Conservation (phyloP, 345 rosid species). For the Sapria himalayana region DNA sequence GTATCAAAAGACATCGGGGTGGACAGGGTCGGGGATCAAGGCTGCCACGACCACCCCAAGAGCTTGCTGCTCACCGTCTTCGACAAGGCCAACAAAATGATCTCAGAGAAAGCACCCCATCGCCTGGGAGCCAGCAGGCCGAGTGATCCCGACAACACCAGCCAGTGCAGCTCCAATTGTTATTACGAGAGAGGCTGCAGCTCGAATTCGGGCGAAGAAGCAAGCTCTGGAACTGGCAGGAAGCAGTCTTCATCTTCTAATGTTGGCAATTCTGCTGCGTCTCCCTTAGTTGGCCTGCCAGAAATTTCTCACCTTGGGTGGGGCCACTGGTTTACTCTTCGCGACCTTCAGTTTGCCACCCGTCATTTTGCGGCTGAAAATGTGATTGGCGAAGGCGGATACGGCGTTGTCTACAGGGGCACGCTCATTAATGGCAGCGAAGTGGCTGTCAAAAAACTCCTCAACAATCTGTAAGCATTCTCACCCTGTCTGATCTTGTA, state of each 20-base stretch:
- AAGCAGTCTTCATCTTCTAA: slow-evolving; percentile 32
- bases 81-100: slow-evolving; percentile 36
- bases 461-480: slow-evolving; percentile 68
- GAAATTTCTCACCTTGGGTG: slow-evolving; percentile 93
- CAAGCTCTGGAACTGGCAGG: slow-evolving; percentile 44
- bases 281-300: slow-evolving; percentile 82
- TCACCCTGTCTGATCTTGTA: not conserved
- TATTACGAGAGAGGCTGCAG: slow-evolving; percentile 50
- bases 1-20: slow-evolving; percentile 75
- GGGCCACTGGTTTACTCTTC: slow-evolving; percentile 98
- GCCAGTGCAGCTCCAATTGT: slow-evolving; percentile 56
- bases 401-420: slow-evolving; percentile 84
- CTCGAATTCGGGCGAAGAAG: slow-evolving; percentile 82
- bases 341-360: slow-evolving; percentile 86
- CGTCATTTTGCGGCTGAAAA: slow-evolving; percentile 51
- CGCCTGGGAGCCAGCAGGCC: slow-evolving; percentile 47
- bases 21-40: slow-evolving; percentile 44
- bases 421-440: slow-evolving; percentile 74
- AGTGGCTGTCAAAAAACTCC: slow-evolving; percentile 93
- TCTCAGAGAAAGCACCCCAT: slow-evolving; percentile 27
- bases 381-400: slow-evolving; percentile 95
- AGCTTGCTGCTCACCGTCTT: slow-evolving; percentile 22
- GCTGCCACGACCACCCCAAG: slow-evolving; percentile 23
- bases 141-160: slow-evolving; percentile 59
- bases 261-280: slow-evolving; percentile 50